phyloP scores from a whole-genome alignment of 805 yeast species.

The Sugiyamaella floridensis region DNA sequence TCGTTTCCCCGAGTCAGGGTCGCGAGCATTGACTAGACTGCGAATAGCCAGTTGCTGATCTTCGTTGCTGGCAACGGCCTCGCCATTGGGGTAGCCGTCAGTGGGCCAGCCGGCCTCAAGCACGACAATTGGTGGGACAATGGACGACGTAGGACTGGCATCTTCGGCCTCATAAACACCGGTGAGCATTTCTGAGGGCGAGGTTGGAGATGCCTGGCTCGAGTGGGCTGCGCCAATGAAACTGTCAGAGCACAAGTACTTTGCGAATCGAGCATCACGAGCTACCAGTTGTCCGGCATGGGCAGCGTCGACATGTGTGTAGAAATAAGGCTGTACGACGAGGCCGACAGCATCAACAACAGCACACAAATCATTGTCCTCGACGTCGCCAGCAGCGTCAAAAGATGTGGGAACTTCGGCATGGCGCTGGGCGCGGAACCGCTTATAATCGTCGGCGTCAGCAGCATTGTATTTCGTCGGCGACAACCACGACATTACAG shows the following conservation, averaged over 20 bases:
- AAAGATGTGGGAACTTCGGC: background rate
- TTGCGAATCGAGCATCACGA: constrained; percentile 50
- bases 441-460: constrained; percentile 20
- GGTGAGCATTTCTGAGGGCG: background rate
- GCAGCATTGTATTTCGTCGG: constrained; percentile 18
- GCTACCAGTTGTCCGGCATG: constrained; percentile 58
- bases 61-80: constrained; percentile 60
- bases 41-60: constrained; percentile 65
- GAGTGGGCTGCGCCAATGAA: constrained; percentile 20
- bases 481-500: constrained; percentile 56
- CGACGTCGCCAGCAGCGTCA: constrained; percentile 5
- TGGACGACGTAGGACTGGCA: background rate
- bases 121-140: constrained; percentile 44
- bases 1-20: constrained; percentile 7
- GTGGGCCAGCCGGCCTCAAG: constrained; percentile 91
- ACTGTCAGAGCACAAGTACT: constrained; percentile 42
- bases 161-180: background rate
- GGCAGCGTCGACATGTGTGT: constrained; percentile 47
- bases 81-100: constrained; percentile 60
- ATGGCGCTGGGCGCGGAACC: constrained; percentile 18
- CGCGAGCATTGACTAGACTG: constrained; percentile 41
- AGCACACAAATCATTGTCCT: constrained; percentile 61
- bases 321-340: constrained; percentile 70
- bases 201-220: background rate
- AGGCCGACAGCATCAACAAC: constrained; percentile 74